Conservation (phyloP, 2,329 filamentous ascomycete species). For the Trichoderma sp. region DNA sequence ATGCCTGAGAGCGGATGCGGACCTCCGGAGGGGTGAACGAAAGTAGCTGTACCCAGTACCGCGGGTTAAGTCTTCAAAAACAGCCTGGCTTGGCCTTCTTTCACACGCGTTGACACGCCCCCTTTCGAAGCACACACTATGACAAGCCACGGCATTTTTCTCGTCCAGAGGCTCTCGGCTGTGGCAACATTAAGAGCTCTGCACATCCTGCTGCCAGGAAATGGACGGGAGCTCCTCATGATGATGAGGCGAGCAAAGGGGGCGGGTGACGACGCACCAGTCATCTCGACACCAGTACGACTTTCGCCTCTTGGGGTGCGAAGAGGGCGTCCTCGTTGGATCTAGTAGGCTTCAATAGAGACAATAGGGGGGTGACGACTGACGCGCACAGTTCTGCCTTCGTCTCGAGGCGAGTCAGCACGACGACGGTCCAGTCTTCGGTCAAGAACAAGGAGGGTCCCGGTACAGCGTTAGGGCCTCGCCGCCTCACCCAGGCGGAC, state of each 20-base stretch:
- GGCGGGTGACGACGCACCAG: not conserved
- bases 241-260: not conserved
- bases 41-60: not conserved
- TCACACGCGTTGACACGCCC: not conserved
- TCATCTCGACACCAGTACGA: not conserved
- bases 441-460: constrained; percentile 22
- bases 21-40: not conserved
- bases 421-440: constrained; percentile 11
- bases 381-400: constrained; percentile 5
- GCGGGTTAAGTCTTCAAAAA: not conserved
- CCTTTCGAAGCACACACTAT: not conserved
- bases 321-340: constrained; percentile 13
- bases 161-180: too few relatives aligned
- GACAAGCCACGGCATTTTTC: not conserved
- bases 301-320: not conserved
- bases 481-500: constrained; percentile 24
- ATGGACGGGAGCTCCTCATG: not conserved
- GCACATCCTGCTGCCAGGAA: not conserved
- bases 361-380: constrained; percentile 22
- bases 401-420: constrained; percentile 12
- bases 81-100: not conserved
- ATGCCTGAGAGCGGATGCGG: not conserved
- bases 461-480: constrained; percentile 14
- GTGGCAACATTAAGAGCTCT: too few relatives aligned
- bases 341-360: constrained; percentile 19